Conservation (phyloP, 2,329 filamentous ascomycete genomes). For the Sporothrix pseudoabietina region DNA sequence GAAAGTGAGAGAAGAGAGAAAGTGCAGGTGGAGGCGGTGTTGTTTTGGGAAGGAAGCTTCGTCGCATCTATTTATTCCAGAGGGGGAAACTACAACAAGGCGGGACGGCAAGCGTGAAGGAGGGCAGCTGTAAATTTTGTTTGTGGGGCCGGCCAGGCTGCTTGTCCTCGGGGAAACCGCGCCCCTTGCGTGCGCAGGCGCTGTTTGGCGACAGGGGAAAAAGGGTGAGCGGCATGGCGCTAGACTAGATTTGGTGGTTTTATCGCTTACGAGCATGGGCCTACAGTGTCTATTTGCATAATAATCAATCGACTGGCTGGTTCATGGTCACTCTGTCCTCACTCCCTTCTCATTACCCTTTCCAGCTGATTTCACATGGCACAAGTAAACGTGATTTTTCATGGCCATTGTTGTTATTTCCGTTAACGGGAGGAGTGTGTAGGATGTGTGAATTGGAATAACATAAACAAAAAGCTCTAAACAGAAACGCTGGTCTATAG, state of each 20-base stretch:
- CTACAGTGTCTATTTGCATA: not conserved
- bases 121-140: slow-evolving; percentile 26
- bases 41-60: slow-evolving; percentile 16
- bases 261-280: not conserved
- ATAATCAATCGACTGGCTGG: not conserved
- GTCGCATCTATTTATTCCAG: slow-evolving; percentile 28
- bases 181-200: slow-evolving; percentile 8
- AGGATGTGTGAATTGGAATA: no score
- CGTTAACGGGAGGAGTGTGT: not conserved
- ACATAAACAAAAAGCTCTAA: not conserved
- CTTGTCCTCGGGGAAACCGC: slow-evolving; percentile 31
- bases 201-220: slow-evolving; percentile 14
- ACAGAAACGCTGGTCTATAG: not conserved
- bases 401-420: not conserved
- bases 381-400: no score
- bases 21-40: slow-evolving; percentile 12
- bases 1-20: slow-evolving; percentile 2
- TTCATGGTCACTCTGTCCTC: slow-evolving; percentile 4
- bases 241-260: not conserved
- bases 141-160: slow-evolving; percentile 23
- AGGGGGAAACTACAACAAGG: slow-evolving; percentile 15
- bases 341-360: not conserved
- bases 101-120: not conserved
- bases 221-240: not conserved
- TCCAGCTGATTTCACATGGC: not conserved